phyloP scores from a whole-genome alignment of 139 green algal genomes.

The Parachlorella kessleri region DNA sequence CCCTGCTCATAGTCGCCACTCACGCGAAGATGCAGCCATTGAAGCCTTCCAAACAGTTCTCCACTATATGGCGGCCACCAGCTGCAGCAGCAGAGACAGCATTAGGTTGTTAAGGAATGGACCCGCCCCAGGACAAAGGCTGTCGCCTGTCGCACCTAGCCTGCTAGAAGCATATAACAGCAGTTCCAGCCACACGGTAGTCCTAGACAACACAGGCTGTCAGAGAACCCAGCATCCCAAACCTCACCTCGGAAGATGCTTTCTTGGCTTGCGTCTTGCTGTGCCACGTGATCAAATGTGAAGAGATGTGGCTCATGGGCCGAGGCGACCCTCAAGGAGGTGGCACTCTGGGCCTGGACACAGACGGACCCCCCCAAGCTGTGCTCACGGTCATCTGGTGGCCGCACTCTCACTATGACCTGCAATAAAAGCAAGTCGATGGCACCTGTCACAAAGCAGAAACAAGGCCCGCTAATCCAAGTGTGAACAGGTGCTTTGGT shows the following conservation, averaged over 20 bases:
- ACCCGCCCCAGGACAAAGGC: too few relatives aligned
- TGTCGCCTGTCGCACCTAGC: too few relatives aligned
- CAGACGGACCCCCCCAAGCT: slow-evolving; percentile 29
- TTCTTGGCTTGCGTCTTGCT: slow-evolving; percentile 33
- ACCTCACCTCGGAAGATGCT: slow-evolving; percentile 42
- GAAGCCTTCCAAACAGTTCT: slow-evolving; percentile 59
- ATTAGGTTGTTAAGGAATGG: too few relatives aligned
- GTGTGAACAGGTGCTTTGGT: neutral
- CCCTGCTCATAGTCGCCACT: too few relatives aligned
- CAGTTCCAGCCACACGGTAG: neutral
- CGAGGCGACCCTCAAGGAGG: slow-evolving; percentile 31
- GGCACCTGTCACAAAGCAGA: neutral
- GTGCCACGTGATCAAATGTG: slow-evolving; percentile 51
- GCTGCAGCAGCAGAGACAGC: slow-evolving; percentile 29
- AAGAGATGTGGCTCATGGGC: slow-evolving; percentile 40
- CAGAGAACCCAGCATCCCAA: too few relatives aligned
- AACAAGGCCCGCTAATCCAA: neutral
- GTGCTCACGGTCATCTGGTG: slow-evolving; percentile 37
- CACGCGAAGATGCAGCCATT: slow-evolving; percentile 57
- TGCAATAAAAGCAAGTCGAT: too few relatives aligned
- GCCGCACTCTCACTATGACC: slow-evolving; percentile 51
- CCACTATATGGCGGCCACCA: slow-evolving; percentile 52
- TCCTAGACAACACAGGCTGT: too few relatives aligned
- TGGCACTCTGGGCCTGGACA: slow-evolving; percentile 27
- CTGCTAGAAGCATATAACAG: neutral